Evolutionary conservation across 306 rosid species (phyloP).

Genomic region (Begonia peltatifolia): DNA sequence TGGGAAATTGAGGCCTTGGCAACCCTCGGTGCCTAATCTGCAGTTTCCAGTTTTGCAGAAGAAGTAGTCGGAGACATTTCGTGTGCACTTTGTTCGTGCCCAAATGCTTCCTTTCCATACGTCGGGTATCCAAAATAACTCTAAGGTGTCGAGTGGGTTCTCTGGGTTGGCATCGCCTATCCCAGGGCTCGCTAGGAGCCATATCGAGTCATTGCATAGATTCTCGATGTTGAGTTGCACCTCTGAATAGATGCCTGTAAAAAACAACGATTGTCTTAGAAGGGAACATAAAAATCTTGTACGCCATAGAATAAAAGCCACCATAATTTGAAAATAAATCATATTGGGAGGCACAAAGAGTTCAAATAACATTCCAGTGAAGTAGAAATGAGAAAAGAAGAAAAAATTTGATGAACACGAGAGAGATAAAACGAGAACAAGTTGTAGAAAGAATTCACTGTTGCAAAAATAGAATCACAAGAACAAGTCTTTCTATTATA

Average conservation of each 20-base stretch:
- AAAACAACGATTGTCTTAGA: no score
- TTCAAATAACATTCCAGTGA: no score
- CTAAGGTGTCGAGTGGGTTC: neutral
- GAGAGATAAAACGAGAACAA: no score
- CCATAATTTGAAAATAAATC: no score
- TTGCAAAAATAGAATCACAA: no score
- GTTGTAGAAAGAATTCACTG: no score
- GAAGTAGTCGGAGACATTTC: slow-evolving; percentile 7
- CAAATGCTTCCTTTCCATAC: slow-evolving; percentile 11
- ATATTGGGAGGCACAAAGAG: no score
- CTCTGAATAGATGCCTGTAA: slow-evolving; percentile 13
- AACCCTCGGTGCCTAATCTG: neutral
- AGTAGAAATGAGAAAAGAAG: no score
- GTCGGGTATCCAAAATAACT: slow-evolving; percentile 2
- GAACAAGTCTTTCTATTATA: no score
- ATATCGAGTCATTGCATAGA: neutral
- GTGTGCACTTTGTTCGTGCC: slow-evolving; percentile 10
- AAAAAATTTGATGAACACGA: no score
- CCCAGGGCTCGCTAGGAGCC: slow-evolving; percentile 9
- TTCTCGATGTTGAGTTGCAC: slow-evolving; percentile 10
- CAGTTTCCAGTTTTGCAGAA: slow-evolving; percentile 17
- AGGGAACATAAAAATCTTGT: no score
- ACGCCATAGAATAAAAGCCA: no score
- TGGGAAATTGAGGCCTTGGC: slow-evolving; percentile 9
- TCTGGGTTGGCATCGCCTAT: slow-evolving; percentile 14